Percentiles rank a stretch among this genome's conserved stretches.
Conservation (phyloP, 345 rosid genomes). For the Gossypioides kirkii region DNA sequence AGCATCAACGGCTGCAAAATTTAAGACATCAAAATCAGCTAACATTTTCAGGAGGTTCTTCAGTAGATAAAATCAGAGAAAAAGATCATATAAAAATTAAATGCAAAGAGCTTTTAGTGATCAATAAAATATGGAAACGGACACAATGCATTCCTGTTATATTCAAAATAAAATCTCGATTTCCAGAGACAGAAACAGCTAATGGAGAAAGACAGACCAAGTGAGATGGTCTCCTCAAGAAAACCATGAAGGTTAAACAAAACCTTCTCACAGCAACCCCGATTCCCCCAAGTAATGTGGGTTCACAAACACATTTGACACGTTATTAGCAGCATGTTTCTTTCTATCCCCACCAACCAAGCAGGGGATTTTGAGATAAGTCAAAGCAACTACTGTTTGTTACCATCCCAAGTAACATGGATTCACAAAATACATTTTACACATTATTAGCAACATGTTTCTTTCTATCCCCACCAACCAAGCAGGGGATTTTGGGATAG, state of each 20-base stretch:
- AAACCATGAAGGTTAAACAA: background rate
- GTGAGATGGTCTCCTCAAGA: background rate
- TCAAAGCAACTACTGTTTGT: background rate
- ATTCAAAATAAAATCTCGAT: background rate
- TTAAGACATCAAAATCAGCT: conserved; percentile 15
- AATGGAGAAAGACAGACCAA: background rate
- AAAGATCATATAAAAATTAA: background rate
- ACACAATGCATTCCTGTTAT: background rate
- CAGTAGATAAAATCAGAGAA: background rate
- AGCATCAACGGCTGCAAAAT: conserved; percentile 92
- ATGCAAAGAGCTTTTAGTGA: background rate
- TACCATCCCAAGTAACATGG: background rate
- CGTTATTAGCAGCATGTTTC: background rate
- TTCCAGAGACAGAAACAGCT: background rate
- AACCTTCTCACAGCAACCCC: background rate
- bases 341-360: background rate
- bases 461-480: background rate
- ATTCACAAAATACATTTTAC: background rate
- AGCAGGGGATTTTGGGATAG: background rate
- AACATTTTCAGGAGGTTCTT: background rate
- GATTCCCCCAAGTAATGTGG: background rate
- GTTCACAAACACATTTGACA: background rate
- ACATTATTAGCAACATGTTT: background rate
- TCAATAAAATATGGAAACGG: background rate
- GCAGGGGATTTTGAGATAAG: background rate